A percentile compares a stretch with the other conserved stretches of the same genome.
Evolutionary conservation across 768 basidiomycete species (phyloP).

Genomic region (Suillus brevipes): DNA sequence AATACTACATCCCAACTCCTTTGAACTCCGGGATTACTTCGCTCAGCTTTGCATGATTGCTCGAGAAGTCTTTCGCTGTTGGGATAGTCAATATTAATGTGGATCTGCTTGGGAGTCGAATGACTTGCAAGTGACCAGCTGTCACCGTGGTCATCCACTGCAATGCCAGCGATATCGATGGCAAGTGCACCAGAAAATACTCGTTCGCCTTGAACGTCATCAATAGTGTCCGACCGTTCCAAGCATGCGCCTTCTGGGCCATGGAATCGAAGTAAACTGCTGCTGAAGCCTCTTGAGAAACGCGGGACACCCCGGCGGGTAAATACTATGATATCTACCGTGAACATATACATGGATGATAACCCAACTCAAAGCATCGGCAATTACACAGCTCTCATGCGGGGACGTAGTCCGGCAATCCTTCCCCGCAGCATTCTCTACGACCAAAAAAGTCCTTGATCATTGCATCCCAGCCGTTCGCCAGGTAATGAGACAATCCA

Average conservation of each 20-base stretch:
- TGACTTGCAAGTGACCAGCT: too few species aligned
- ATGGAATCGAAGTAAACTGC: neutral
- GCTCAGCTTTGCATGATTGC: too few species aligned
- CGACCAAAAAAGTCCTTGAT: slow-evolving; percentile 7
- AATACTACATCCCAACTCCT: too few species aligned
- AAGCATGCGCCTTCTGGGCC: too few species aligned
- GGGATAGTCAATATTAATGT: too few species aligned
- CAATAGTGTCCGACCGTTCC: neutral
- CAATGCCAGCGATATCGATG: neutral
- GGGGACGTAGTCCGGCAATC: slow-evolving; percentile 4
- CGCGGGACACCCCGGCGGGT: neutral
- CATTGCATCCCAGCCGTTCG: slow-evolving; percentile 6
- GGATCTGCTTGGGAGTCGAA: too few species aligned
- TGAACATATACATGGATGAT: neutral
- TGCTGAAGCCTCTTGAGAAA: neutral
- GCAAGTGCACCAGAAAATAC: neutral
- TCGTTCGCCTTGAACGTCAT: neutral
- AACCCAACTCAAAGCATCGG: neutral
- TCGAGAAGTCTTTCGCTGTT: too few species aligned
- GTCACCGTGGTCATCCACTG: neutral
- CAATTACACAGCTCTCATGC: slow-evolving; percentile 1
- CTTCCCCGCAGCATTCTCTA: neutral
- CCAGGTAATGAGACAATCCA: neutral
- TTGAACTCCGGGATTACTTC: too few species aligned
- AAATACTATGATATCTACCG: neutral